Conservation (phyloP, 768 basidiomycete species). For the Punctularia strigosozonata region DNA sequence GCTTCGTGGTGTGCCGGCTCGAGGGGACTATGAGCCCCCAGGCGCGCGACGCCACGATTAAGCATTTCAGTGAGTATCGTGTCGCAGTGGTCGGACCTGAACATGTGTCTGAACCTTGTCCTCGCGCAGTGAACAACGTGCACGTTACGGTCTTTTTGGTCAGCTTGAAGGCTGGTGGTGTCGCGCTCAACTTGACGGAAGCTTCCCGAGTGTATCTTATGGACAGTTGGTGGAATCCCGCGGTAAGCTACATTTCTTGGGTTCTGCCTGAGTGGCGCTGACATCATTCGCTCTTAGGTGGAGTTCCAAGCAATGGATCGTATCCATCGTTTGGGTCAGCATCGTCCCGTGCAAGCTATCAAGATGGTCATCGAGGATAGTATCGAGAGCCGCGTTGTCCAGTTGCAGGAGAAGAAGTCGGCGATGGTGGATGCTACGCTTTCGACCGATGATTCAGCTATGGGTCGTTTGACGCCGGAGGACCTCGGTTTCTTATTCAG, state of each 20-base stretch:
- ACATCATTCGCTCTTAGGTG: slow-evolving; percentile 26
- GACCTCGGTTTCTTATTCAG: slow-evolving; percentile 26
- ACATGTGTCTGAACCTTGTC: not conserved
- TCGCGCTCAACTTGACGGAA: slow-evolving; percentile 81
- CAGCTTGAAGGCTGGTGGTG: slow-evolving; percentile 91
- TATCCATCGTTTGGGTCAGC: slow-evolving; percentile 93
- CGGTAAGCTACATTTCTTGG: slow-evolving; percentile 30
- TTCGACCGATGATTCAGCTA: slow-evolving; percentile 76
- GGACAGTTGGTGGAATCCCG: slow-evolving; percentile 99
- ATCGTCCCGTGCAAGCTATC: slow-evolving; percentile 84
- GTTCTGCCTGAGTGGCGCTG: not conserved
- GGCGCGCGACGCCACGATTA: slow-evolving; percentile 87
- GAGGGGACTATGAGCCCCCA: slow-evolving; percentile 98
- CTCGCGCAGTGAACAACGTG: slow-evolving; percentile 69
- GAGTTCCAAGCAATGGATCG: slow-evolving; percentile 95
- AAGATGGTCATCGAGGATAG: slow-evolving; percentile 94
- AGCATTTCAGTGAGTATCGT: slow-evolving; percentile 70
- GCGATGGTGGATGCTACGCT: slow-evolving; percentile 90
- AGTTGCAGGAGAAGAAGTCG: slow-evolving; percentile 96
- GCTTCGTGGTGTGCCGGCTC: slow-evolving; percentile 91
- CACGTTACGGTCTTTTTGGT: slow-evolving; percentile 97
- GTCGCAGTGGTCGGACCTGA: not conserved
- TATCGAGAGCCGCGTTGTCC: slow-evolving; percentile 91
- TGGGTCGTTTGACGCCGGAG: slow-evolving; percentile 87
- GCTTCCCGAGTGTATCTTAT: slow-evolving; percentile 92